These are phyloP conservation scores for Backusella luteola DNA, from an alignment of 192 early-diverging fungal species.

Conservation along the genomic window DNA sequence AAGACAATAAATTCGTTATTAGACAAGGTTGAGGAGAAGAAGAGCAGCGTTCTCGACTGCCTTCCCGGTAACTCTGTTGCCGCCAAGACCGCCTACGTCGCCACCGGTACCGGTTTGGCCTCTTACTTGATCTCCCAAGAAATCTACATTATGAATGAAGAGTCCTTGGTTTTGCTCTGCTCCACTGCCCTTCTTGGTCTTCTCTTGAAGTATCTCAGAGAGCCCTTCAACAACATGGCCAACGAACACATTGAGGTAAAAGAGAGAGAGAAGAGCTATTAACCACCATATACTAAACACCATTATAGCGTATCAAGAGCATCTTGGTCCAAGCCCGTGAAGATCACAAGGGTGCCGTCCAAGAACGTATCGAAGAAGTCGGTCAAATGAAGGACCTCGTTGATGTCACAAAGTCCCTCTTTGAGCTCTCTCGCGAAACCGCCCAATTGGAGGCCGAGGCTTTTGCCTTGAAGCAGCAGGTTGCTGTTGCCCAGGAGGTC, in stretches of 20 bases:
- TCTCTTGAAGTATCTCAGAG: slow-evolving; percentile 76
- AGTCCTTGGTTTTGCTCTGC: slow-evolving; percentile 80
- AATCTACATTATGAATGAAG: slow-evolving; percentile 95
- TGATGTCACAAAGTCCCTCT: slow-evolving; percentile 89
- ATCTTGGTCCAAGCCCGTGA: slow-evolving; percentile 81
- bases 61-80: slow-evolving; percentile 88
- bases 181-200: slow-evolving; percentile 79
- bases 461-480: slow-evolving; percentile 93
- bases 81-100: slow-evolving; percentile 88
- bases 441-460: slow-evolving; percentile 92
- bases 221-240: slow-evolving; percentile 82
- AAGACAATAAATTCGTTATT: slow-evolving; percentile 20
- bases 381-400: slow-evolving; percentile 92
- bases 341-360: slow-evolving; percentile 90
- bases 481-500: slow-evolving; percentile 74
- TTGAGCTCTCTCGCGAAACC: slow-evolving; percentile 93
- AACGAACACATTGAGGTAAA: slow-evolving; percentile 49
- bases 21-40: slow-evolving; percentile 71
- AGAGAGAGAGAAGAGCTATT: no score
- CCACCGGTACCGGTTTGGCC: slow-evolving; percentile 77
- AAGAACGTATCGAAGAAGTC: slow-evolving; percentile 87
- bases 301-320: slow-evolving; percentile 64
- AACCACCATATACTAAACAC: no score
- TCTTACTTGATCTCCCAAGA: slow-evolving; percentile 94
- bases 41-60: slow-evolving; percentile 85